Evolutionary conservation across 371 early-diverging fungal species (phyloP), one percentile per base, ranked within the genome.

Genomic region (Syncephalis plumigaleata): DNA sequence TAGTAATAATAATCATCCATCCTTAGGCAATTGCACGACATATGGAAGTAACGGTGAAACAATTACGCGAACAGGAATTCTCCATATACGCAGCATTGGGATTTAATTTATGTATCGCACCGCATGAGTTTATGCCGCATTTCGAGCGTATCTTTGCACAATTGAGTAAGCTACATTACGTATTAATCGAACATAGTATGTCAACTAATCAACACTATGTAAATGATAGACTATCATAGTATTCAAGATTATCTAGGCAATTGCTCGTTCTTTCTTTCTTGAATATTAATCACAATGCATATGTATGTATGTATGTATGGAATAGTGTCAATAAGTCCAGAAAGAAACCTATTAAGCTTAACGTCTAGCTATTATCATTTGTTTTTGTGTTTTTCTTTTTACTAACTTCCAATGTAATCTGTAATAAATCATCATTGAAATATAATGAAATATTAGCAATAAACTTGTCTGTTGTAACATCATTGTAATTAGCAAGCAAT

Each of bases 51-150:
- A 68, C 82, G 25, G 59, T 74, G 13, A 80, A 84, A 56, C 81
- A 85, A 22, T 73, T 95, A 18, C 68, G 71, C 40, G 79, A 79
- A 17, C 71, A 84, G 40, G 93, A 93, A 61, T 91, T 91, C 58
- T 54, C 73, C 22, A 82, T 87, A 1, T 93, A 84, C 69, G 71
- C 84, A 1, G 67, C 77, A 46, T 74, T 93, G 31, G 87, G 86
- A 39, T 93, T 93, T 57, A 74, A 73, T 21, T 64, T 93, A 18
- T 87, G 78, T 61, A 57, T 90, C n/a, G 81, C 90, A 0, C 60
- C 63, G 15, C 68, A 70, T 48, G 90, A 90, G 57, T 75, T 87
- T 40, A 68, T 84, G 68, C 91, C 91, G 1, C 93, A 92, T 56
- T 72, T 92, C 50, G 74, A 84, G 49, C 75, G 85, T 45, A 81